These are phyloP conservation scores for Penicillium sp. DNA, from an alignment of 2,329 filamentous ascomycete genomes.

Conservation along the genomic window DNA sequence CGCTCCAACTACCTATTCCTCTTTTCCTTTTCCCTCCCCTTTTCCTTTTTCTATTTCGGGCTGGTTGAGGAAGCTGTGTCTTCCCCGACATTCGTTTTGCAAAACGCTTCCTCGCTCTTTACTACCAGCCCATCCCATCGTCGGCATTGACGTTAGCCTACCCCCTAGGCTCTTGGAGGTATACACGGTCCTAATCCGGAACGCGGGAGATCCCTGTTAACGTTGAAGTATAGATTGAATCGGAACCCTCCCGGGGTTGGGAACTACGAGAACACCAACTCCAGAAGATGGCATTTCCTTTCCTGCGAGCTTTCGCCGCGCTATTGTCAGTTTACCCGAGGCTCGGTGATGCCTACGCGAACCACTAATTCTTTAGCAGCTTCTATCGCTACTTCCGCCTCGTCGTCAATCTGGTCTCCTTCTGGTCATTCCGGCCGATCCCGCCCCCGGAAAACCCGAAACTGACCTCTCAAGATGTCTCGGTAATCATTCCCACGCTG, in stretches of 20 bases:
- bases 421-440: constrained; percentile 81
- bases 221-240: background rate
- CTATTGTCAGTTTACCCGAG: constrained; percentile 35
- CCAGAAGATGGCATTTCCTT: constrained; percentile 35
- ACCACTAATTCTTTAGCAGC: constrained; percentile 45
- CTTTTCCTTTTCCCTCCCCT: constrained; percentile 16
- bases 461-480: constrained; percentile 77
- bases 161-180: background rate
- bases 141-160: background rate
- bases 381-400: constrained; percentile 85
- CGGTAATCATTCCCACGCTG: constrained; percentile 88
- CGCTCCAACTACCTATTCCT: constrained; percentile 13
- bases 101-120: constrained; percentile 12
- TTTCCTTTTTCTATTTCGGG: constrained; percentile 15
- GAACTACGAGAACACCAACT: background rate
- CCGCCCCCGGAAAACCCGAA: constrained; percentile 75
- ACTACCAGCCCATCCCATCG: constrained; percentile 6
- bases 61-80: constrained; percentile 23
- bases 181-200: background rate
- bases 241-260: background rate
- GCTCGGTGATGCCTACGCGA: background rate
- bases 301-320: constrained; percentile 38
- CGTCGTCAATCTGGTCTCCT: constrained; percentile 76
- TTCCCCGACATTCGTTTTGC: constrained; percentile 24
- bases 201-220: background rate